Base-by-base conservation (phyloP, 1,139 yeast species). In the Nakaseomyces bracarensis region DNA sequence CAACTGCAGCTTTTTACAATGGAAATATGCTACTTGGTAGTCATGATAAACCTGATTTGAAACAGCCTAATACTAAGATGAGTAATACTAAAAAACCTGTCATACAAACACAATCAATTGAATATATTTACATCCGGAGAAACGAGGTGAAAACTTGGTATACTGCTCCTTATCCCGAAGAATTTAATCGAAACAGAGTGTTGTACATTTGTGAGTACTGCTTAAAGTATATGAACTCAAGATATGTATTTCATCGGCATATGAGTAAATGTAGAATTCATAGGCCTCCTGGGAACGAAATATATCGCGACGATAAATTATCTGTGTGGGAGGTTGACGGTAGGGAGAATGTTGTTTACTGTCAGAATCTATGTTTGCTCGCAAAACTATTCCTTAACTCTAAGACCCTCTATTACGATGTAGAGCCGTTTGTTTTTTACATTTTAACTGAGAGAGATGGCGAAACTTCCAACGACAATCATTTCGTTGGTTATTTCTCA, bases 261-360 rank as follows among this genome's bases (percentile, higher is more conserved):
- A 70, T 68, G 44, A 55, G 77, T 46, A 87, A 87, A 55, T 85
- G 94, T 60, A 75, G 75, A 22, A 64, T 70, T 46, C 68, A 67
- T 34, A 82, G 77, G 50, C 97, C 97, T 0, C 97, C 97, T 0
- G 98, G 98, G 0, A 72, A 75, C 45, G 96, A 91, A 58, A 85
- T 91, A 11, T 91, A 91, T 58, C 70, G 95, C 34, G 84, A 81
- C 49, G 70, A 72, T 1, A 66, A 68, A 14, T 66, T 82, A 4
- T 77, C 93, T 11, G 69, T 91, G 14, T 91, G 91, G 77, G 97
- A 91, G 61, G 82, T 91, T 16, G 97, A 91, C 59, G 98, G 98
- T 0, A 70, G 93, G 36, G 83, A 82, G 50, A 80, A 83, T 53
- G 79, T 82, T 21, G 68, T 71, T 53, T 91, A 83, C 60, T 89